Percentiles rank a stretch among this genome's conserved stretches.
These are phyloP conservation scores for Cladosporium sp. DNA, from an alignment of 2,329 filamentous ascomycete species.

Conservation along the genomic window DNA sequence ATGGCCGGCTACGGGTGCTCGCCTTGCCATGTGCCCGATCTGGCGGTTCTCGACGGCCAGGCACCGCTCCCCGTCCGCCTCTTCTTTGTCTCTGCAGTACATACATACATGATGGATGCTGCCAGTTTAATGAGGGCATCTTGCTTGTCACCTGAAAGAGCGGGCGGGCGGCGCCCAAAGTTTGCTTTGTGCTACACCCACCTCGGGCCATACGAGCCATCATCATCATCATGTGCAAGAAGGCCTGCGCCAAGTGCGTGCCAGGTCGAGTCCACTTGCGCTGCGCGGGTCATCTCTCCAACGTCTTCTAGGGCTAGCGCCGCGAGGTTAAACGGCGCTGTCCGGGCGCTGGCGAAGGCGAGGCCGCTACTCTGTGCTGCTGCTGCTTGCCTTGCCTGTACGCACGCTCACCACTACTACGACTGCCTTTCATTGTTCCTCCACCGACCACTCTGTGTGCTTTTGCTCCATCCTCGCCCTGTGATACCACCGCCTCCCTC, in stretches of 20 bases:
- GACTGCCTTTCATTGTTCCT: slow-evolving; percentile 13
- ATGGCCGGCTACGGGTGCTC: slow-evolving; percentile 8
- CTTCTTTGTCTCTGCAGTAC: slow-evolving; percentile 17
- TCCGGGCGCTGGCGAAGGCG: slow-evolving; percentile 17
- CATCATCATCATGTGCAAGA: slow-evolving; percentile 1
- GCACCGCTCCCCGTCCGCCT: slow-evolving; percentile 10
- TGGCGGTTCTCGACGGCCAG: slow-evolving; percentile 3
- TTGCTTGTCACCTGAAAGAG: background rate
- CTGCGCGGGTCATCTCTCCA: slow-evolving; percentile 5
- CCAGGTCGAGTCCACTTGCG: background rate
- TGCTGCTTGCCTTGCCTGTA: background rate
- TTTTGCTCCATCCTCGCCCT: slow-evolving; percentile 4
- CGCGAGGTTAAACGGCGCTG: slow-evolving; percentile 16
- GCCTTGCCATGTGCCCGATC: slow-evolving; percentile 17
- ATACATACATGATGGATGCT: background rate
- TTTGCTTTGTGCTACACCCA: slow-evolving; percentile 12
- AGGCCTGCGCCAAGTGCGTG: slow-evolving; percentile 11
- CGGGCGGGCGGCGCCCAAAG: background rate
- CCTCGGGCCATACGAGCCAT: background rate
- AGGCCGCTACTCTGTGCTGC: slow-evolving; percentile 13
- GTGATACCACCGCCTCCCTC: slow-evolving; percentile 4
- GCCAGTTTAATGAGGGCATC: background rate
- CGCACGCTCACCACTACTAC: slow-evolving; percentile 8
- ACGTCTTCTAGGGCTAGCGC: slow-evolving; percentile 20
- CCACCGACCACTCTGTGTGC: slow-evolving; percentile 4